phyloP scores from a whole-genome alignment of 2,329 filamentous ascomycete species.

The Aspergillus costaricaensis region DNA sequence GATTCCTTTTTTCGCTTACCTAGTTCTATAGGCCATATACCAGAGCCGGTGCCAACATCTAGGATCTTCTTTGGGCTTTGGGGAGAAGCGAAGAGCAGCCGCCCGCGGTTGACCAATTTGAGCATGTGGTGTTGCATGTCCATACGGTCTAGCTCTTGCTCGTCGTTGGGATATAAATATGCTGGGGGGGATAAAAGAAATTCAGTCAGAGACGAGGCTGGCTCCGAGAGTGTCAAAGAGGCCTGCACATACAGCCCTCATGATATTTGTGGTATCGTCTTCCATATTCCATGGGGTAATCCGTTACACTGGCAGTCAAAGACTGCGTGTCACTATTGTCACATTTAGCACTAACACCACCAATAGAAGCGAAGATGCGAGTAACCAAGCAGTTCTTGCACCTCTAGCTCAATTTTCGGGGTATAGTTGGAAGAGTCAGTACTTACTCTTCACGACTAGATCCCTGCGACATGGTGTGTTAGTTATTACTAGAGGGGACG shows the following conservation, averaged over 20 bases:
- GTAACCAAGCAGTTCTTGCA: not conserved
- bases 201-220: conserved; percentile 23
- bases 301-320: conserved; percentile 45
- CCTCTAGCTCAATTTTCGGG: not conserved
- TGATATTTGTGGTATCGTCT: conserved; percentile 49
- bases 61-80: conserved; percentile 51
- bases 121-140: conserved; percentile 60
- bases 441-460: conserved; percentile 31
- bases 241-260: conserved; percentile 42
- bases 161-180: conserved; percentile 55
- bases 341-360: not conserved
- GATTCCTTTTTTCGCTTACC: conserved; percentile 38
- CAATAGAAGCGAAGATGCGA: not conserved
- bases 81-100: conserved; percentile 52
- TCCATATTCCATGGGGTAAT: conserved; percentile 47
- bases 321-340: conserved; percentile 45
- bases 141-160: conserved; percentile 56
- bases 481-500: conserved; percentile 22
- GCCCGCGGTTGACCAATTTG: conserved; percentile 48
- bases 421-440: not conserved
- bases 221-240: not conserved
- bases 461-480: conserved; percentile 27
- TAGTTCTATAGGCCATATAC: conserved; percentile 70
- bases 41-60: conserved; percentile 63
- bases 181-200: conserved; percentile 21